A percentile compares a stretch with the other conserved stretches of the same genome.
phyloP scores from a whole-genome alignment of 257 asterid species.

The Agastache rugosa region DNA sequence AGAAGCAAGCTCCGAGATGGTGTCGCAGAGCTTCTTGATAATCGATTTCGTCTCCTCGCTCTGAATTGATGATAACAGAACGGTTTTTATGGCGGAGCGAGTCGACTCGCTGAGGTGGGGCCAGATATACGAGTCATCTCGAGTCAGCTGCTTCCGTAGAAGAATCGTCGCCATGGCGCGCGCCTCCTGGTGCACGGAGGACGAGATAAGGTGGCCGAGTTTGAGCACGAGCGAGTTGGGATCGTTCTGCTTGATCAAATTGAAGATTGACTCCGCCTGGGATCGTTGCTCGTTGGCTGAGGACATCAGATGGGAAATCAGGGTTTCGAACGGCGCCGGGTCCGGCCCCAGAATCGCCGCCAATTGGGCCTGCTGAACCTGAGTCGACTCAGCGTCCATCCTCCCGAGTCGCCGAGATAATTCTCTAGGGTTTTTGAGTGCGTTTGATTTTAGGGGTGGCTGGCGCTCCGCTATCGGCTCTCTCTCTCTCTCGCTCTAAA shows the following conservation, averaged over 20 bases:
- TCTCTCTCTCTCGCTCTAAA: conserved; percentile 26
- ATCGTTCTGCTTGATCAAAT: conserved; percentile 79
- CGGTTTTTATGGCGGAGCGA: conserved; percentile 62
- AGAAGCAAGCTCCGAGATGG: conserved; percentile 89
- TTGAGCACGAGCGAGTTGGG: conserved; percentile 78
- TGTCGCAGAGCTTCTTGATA: conserved; percentile 79
- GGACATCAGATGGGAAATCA: conserved; percentile 84
- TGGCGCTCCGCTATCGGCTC: conserved; percentile 25
- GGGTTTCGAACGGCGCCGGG: conserved; percentile 75
- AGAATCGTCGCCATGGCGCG: conserved; percentile 89
- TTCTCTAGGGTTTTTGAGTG: conserved; percentile 37
- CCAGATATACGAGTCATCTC: conserved; percentile 82
- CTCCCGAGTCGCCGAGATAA: conserved; percentile 45
- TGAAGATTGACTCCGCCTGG: conserved; percentile 86
- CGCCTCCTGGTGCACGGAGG: conserved; percentile 61
- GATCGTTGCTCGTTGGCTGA: conserved; percentile 85
- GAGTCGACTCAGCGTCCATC: conserved; percentile 76
- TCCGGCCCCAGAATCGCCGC: conserved; percentile 79
- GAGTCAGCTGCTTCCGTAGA: conserved; percentile 86
- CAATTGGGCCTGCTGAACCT: conserved; percentile 75
- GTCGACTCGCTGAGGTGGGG: conserved; percentile 63
- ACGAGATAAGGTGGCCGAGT: conserved; percentile 67
- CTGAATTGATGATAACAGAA: conserved; percentile 61
- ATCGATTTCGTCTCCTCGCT: conserved; percentile 59
- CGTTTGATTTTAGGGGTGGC: conserved; percentile 15